Evolutionary conservation across 306 rosid genomes (phyloP), one percentile per base, ranked within the genome.

Genomic region (Quercus alba): DNA sequence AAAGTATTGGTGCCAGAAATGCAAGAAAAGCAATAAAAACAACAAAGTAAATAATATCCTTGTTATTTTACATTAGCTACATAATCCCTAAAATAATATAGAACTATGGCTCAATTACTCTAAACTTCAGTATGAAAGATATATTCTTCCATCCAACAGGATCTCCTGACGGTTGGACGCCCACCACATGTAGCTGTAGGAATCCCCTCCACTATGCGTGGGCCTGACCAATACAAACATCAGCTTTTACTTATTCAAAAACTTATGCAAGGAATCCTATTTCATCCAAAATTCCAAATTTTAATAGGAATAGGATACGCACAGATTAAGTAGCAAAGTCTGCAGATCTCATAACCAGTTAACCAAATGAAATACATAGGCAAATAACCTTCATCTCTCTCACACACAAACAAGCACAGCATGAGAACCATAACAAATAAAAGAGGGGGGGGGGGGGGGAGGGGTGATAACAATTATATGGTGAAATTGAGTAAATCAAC

Each of bases 401-500:
- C 59, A 75, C 80, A 79, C 31, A 63, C 71, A 85, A 85, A 79
- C 68, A 82, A 75, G 61, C 81, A 89, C 58, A 85, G 83, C 85
- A 85, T 78, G 89, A 88, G 91, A 88, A 85, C 84, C 87, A 84
- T 86, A 80, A 85, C 88, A 85, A 88, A 77, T 78, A 87, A 87
- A 89, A 10, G 3, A 1, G 46, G 46, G 46, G 11, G 46, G 44
- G 10, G 3, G 10, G 10, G 46, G 3, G 2, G 46, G 38, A 84
- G 81, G 78, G 89, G 86, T 85, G 89, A 85, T 84, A 78, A 74
- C 77, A 86, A 83, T 85, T 89, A 85, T 93, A 86, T 54, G 77
- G 87, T 81, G 83, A 86, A 83, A 84, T 84, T 85, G 81, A 85
- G 94, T 74, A 84, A 84, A 76, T 87, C 88, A 80, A 78, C 30